phyloP scores from a whole-genome alignment of 805 yeast genomes.

The Cyberlindnera euphorbiiphila region DNA sequence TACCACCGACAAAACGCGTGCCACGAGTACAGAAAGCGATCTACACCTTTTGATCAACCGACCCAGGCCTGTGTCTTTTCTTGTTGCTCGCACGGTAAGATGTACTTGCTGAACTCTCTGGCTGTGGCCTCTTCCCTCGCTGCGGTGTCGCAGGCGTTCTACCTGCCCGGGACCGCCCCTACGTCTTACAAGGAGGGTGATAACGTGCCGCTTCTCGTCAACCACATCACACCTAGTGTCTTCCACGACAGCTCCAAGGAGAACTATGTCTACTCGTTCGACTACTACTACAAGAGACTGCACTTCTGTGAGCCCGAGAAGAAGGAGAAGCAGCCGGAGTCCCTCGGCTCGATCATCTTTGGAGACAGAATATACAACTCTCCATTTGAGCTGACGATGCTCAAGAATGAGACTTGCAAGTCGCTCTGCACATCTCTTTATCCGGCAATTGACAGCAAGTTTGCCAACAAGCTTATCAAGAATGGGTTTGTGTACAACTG shows the following conservation, averaged over 20 bases:
- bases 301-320: slow-evolving; percentile 74
- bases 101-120: slow-evolving; percentile 5
- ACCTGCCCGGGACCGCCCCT: slow-evolving; percentile 95
- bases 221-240: slow-evolving; percentile 82
- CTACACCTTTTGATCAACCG: too few species aligned
- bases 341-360: slow-evolving; percentile 87
- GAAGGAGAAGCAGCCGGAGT: slow-evolving; percentile 67
- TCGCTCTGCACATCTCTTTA: slow-evolving; percentile 59
- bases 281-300: slow-evolving; percentile 78
- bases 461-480: slow-evolving; percentile 73
- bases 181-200: slow-evolving; percentile 78
- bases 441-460: slow-evolving; percentile 61
- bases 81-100: too few species aligned
- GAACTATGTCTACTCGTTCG: slow-evolving; percentile 67
- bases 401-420: slow-evolving; percentile 64
- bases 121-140: slow-evolving; percentile 10
- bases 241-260: slow-evolving; percentile 37
- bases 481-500: slow-evolving; percentile 88
- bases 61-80: too few species aligned
- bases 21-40: too few species aligned
- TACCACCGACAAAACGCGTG: too few species aligned
- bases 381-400: slow-evolving; percentile 79
- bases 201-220: slow-evolving; percentile 72
- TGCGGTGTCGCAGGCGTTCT: slow-evolving; percentile 50
- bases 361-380: slow-evolving; percentile 96